These are phyloP conservation scores for Sporothrix variecibatus DNA, from an alignment of 2,329 filamentous ascomycete genomes.

Conservation along the genomic window DNA sequence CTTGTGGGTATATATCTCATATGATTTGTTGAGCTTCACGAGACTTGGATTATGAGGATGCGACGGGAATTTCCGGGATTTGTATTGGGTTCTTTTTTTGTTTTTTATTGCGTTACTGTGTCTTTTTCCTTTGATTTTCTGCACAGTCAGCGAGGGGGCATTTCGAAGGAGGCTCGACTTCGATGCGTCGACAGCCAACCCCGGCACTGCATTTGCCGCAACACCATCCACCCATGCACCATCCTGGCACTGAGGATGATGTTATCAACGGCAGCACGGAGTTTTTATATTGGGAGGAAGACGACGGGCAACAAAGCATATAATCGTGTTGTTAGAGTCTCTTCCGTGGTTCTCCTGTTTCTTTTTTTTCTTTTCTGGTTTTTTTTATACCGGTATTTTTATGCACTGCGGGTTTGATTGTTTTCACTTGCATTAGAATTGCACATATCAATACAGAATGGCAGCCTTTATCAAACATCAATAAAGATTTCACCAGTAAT, in stretches of 20 bases:
- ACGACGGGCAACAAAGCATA: not conserved
- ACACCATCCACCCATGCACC: not conserved
- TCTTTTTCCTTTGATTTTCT: not conserved
- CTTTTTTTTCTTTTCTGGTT: not conserved
- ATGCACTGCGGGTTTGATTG: not conserved
- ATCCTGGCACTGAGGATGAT: not conserved
- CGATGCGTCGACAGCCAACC: not conserved
- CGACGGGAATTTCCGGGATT: not conserved
- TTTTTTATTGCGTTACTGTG: not conserved
- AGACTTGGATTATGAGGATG: slow-evolving; percentile 10
- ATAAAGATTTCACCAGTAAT: not conserved
- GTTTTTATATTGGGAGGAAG: slow-evolving; percentile 8
- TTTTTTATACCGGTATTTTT: not conserved
- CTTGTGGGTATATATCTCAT: not conserved
- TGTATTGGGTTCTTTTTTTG: not conserved
- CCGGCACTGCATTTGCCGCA: not conserved
- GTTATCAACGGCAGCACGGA: not conserved
- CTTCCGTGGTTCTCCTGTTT: not conserved
- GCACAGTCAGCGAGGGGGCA: slow-evolving; percentile 9
- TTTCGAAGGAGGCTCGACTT: not conserved
- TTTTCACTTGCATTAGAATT: not conserved
- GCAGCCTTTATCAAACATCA: not conserved
- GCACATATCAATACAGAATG: slow-evolving; percentile 13
- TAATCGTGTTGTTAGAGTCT: not conserved
- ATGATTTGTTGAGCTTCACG: slow-evolving; percentile 2